Conservation (phyloP, 495 filamentous ascomycete genomes). For the Tetracladium marchalianum region DNA sequence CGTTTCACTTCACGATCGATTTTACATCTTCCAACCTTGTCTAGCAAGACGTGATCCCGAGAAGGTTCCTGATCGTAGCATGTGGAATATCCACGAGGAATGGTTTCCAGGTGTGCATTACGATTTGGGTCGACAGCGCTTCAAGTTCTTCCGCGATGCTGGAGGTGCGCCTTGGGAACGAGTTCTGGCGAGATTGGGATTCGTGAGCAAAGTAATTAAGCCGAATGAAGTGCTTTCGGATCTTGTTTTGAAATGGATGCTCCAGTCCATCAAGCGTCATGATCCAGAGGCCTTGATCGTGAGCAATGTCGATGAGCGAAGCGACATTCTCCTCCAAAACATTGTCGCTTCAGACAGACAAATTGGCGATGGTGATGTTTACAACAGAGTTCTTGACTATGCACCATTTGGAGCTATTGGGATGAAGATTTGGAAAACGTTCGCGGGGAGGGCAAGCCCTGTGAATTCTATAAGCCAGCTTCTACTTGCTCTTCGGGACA, state of each 20-base stretch:
- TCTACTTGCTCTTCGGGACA: too few species aligned
- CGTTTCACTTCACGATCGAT: background rate
- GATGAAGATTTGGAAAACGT: too few species aligned
- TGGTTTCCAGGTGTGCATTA: background rate
- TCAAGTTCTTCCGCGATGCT: background rate
- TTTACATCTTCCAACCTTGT: background rate
- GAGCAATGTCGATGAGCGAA: background rate
- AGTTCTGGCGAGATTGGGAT: background rate
- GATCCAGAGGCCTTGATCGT: background rate
- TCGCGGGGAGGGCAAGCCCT: too few species aligned
- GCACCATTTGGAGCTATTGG: background rate
- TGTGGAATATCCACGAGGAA: background rate
- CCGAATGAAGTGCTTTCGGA: background rate
- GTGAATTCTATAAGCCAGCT: too few species aligned
- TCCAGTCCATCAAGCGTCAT: background rate
- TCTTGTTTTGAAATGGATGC: background rate
- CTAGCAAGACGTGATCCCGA: background rate
- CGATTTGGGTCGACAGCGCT: background rate
- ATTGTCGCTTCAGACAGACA: background rate
- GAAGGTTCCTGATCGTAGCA: background rate
- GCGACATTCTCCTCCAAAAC: background rate
- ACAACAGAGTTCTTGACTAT: background rate
- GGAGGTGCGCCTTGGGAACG: background rate
- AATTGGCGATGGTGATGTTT: background rate
- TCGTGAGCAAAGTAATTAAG: background rate